Base-by-base conservation (phyloP, 495 filamentous ascomycete species). In the Cercophora scortea region DNA sequence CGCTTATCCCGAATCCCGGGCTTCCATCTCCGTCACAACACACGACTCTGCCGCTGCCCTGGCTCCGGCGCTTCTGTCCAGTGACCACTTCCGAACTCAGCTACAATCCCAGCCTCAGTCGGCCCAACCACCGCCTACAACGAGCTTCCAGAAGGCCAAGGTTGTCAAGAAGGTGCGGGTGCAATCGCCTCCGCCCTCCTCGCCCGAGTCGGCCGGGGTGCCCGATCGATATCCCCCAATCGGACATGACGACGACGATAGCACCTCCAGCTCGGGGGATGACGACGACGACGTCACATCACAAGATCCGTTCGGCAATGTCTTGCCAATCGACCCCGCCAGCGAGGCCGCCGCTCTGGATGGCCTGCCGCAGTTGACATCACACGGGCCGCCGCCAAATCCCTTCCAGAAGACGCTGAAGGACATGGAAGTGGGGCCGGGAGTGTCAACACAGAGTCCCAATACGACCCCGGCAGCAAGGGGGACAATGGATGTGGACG, bases 401-500 rank as follows among this genome's bases (percentile, higher is more conserved):
- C 77, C 79, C 6, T 80, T 80, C 45, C 61, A 70, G 47, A 75
- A 69, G 61, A 76, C 72, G 5, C 50, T 76, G 11, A 61, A 71
- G 36, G 72, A 73, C 42, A 57, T 78, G 51, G 74, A 76, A 52
- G 51, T 54, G 13, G 55, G 60, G n/a, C 48, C 39, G 19, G 54
- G 15, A 32, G 53, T 66, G 13, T 36, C 57, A 25, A 50, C 41
- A 9, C 60, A 57, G 41, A 59, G 43, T 54, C 18, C 41, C n/a
- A 47, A 50, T 39, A 15, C 54, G 10, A 45, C 50, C 15, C 47
- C 49, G 46, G 53, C 53, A 40, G 59, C 56, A 13, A 76, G 66
- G 49, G 69, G 71, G 17, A 65, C 71, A 1, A 63, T 85, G 44
- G 81, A 85, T 62, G 82, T 86, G 1, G 73, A 81, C 54, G 79